Conservation (phyloP, 768 basidiomycete genomes). For the Coprinopsis marcescibilis region DNA sequence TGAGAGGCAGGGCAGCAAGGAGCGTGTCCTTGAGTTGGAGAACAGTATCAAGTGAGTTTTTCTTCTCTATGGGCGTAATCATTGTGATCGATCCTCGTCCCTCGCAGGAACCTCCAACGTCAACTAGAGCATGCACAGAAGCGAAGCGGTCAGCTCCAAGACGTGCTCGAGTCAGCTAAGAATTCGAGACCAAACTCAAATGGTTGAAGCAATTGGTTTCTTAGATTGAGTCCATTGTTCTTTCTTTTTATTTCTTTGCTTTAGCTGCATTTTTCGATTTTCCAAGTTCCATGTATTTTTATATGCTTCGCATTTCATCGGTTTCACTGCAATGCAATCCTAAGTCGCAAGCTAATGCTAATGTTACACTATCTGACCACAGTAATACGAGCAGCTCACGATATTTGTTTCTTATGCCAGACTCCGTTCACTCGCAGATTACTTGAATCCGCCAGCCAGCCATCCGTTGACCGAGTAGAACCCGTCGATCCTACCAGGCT, state of each 20-base stretch:
- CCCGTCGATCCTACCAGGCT: slow-evolving; percentile 26
- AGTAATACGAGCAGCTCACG: too few species aligned
- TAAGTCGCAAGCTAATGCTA: background rate
- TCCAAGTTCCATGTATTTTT: background rate
- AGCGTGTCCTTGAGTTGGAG: slow-evolving; percentile 69
- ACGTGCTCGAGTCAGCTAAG: slow-evolving; percentile 35
- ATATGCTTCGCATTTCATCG: background rate
- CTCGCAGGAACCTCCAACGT: slow-evolving; percentile 59
- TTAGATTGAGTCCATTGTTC: background rate
- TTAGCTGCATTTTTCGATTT: slow-evolving; percentile 2
- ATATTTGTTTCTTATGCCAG: too few species aligned
- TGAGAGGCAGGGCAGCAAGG: slow-evolving; percentile 91
- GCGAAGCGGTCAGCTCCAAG: slow-evolving; percentile 55
- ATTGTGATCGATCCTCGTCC: slow-evolving; percentile 4
- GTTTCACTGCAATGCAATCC: background rate
- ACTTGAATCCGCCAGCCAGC: slow-evolving; percentile 29
- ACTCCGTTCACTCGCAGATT: too few species aligned
- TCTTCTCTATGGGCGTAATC: background rate
- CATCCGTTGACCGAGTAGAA: slow-evolving; percentile 31
- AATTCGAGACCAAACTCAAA: slow-evolving; percentile 3
- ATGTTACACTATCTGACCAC: too few species aligned
- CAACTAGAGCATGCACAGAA: slow-evolving; percentile 78
- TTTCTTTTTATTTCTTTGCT: background rate
- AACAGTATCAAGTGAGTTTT: slow-evolving; percentile 53
- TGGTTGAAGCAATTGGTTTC: slow-evolving; percentile 17